Conservation (phyloP, 2,329 filamentous ascomycete species). For the Penicillium sp. region DNA sequence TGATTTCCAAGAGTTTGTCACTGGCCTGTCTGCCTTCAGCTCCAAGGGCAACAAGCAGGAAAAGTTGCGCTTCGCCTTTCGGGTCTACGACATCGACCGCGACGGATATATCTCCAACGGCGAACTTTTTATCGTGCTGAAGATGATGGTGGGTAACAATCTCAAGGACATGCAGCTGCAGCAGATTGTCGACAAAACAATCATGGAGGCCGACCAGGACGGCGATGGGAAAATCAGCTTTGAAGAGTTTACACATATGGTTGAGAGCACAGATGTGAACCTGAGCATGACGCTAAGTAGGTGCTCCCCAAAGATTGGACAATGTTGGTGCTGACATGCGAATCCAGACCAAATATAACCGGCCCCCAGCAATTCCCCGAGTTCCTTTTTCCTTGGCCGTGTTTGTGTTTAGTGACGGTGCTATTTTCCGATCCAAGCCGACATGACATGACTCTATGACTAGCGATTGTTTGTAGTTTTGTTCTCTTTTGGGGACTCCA, state of each 20-base stretch:
- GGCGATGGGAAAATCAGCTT: constrained; percentile 98
- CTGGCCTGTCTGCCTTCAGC: constrained; percentile 89
- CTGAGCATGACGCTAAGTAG: constrained; percentile 65
- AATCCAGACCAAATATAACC: constrained; percentile 16
- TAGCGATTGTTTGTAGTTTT: constrained; percentile 24
- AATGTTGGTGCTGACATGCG: constrained; percentile 11
- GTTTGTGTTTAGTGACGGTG: not conserved
- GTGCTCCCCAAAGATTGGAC: constrained; percentile 19
- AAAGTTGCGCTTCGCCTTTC: constrained; percentile 96
- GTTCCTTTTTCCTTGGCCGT: not conserved
- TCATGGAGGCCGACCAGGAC: constrained; percentile 98
- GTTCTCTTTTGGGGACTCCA: constrained; percentile 6
- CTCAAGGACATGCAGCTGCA: constrained; percentile 98
- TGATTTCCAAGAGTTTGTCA: constrained; percentile 98
- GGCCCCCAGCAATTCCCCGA: not conserved
- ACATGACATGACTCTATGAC: constrained; percentile 27
- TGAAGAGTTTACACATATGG: constrained; percentile 98
- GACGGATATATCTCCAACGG: constrained; percentile 99
- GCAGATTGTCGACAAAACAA: constrained; percentile 99
- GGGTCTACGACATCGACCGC: constrained; percentile 98
- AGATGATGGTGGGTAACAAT: constrained; percentile 99
- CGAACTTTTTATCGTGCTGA: constrained; percentile 97
- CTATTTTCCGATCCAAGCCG: not conserved
- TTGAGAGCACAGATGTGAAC: constrained; percentile 78
- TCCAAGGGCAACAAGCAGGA: constrained; percentile 99